Base-by-base conservation (phyloP, 805 yeast species). In the Cyberlindnera japonica region DNA sequence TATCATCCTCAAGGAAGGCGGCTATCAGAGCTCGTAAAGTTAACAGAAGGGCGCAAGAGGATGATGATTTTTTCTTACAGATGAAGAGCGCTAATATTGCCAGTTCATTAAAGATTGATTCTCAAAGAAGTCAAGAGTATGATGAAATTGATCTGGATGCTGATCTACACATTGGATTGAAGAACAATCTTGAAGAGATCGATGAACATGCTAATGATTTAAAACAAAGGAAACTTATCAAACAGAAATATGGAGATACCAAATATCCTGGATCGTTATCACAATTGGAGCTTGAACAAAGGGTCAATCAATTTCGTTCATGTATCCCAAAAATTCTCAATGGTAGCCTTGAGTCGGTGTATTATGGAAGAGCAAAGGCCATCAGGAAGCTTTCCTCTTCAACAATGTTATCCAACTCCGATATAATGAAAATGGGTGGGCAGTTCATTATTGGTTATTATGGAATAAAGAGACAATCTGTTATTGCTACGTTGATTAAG, bases 401-500 rank as follows among this genome's bases (percentile, higher is more conserved):
- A 22, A 62, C 69, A 4, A 59, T 70, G 1, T 61, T 82, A 47
- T 67, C 82, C 0, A 63, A 61, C 20, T 6, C 35, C 2, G 58
- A 57, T 15, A 62, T 77, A 19, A 63, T 71, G 47, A 64, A 62
- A 13, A 68, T 74, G 15, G 69, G 79, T 60, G 48, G 58, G 13
- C 52, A 57, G 24, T 79, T 72, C 51, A 53, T 64, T 3, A 78
- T 77, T 20, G 90, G 91, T 0, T 83, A 70, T 52, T 71, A 72
- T 45, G 91, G 90, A 0, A 57, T 74, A 24, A 68, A 67, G 45
- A 64, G 90, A 40, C 84, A 81, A 47, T 62, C 70, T 40, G 55
- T 64, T 13, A 67, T 82, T 2, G 71, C 81, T 1, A 54, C 62
- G 21, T 48, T 64, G 29, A 71, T 83, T 13, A 42, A 60, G n/a